phyloP scores from a whole-genome alignment of 1,284 basidiomycete species.

The Leccinum variabile region DNA sequence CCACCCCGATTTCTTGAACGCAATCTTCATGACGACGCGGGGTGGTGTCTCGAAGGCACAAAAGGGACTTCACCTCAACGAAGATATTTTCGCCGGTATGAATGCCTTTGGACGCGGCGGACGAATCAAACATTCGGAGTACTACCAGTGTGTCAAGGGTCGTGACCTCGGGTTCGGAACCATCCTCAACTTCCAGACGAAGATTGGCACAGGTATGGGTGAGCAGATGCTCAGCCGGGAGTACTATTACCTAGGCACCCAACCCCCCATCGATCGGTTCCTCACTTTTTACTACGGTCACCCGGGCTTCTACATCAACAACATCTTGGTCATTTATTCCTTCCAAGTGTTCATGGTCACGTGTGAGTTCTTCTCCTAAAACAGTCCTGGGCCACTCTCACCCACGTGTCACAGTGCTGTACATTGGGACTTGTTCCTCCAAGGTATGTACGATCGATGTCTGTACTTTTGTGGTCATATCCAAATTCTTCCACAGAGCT shows the following conservation, averaged over 20 bases:
- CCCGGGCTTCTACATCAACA: slow-evolving; percentile 99
- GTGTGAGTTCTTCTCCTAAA: slow-evolving; percentile 48
- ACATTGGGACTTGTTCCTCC: slow-evolving; percentile 93
- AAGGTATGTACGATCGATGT: slow-evolving; percentile 58
- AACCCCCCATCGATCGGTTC: slow-evolving; percentile 97
- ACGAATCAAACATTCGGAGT: slow-evolving; percentile 99
- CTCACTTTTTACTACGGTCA: slow-evolving; percentile 99
- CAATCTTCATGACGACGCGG: slow-evolving; percentile 97
- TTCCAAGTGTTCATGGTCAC: slow-evolving; percentile 95
- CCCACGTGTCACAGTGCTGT: slow-evolving; percentile 60
- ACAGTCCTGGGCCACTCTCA: slow-evolving; percentile 7
- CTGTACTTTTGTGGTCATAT: not conserved
- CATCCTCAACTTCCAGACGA: slow-evolving; percentile 99
- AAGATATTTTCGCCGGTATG: slow-evolving; percentile 99
- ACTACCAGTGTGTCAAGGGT: slow-evolving; percentile 99
- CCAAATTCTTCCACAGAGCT: slow-evolving; percentile 58
- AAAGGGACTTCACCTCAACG: slow-evolving; percentile 97
- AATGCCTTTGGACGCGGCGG: slow-evolving; percentile 98
- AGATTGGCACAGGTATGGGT: slow-evolving; percentile 99
- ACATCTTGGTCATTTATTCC: slow-evolving; percentile 96
- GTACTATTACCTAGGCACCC: slow-evolving; percentile 99
- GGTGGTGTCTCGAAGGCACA: slow-evolving; percentile 99
- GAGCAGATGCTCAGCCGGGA: slow-evolving; percentile 99
- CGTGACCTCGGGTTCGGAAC: slow-evolving; percentile 99
- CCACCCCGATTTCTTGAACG: slow-evolving; percentile 99